A percentile compares a stretch with the other conserved stretches of the same genome.
These are phyloP conservation scores for Auxenochlorella pyrenoidosa DNA, from an alignment of 139 green algal species.

Conservation along the genomic window DNA sequence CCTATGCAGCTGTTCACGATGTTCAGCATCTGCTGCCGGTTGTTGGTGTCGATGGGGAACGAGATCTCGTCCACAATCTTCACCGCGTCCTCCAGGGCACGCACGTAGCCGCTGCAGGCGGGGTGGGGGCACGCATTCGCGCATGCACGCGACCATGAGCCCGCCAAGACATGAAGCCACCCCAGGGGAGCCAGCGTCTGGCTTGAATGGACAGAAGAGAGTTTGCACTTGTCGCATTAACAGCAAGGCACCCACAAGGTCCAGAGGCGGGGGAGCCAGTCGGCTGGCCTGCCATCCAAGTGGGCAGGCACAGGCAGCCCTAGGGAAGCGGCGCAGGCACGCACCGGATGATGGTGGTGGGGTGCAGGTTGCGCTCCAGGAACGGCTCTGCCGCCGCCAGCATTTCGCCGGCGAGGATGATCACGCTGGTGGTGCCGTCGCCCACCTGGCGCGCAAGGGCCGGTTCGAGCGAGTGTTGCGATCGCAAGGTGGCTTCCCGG, in stretches of 20 bases:
- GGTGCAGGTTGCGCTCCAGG: conserved; percentile 95
- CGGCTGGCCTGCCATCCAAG: too few relatives aligned
- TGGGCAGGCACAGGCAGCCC: too few relatives aligned
- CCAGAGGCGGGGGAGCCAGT: too few relatives aligned
- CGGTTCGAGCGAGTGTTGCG: not conserved
- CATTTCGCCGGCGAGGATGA: conserved; percentile 98
- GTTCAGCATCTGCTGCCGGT: conserved; percentile 93
- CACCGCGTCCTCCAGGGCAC: conserved; percentile 90
- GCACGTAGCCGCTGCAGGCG: conserved; percentile 38
- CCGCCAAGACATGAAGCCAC: too few relatives aligned
- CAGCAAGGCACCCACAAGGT: too few relatives aligned
- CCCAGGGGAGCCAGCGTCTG: too few relatives aligned
- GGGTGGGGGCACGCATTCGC: too few relatives aligned
- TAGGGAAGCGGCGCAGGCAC: too few relatives aligned
- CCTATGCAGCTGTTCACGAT: conserved; percentile 96
- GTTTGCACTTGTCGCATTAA: too few relatives aligned
- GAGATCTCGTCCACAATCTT: conserved; percentile 86
- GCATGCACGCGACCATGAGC: too few relatives aligned
- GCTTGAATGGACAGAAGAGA: too few relatives aligned
- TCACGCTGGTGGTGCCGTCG: conserved; percentile 99
- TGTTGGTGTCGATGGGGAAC: conserved; percentile 91
- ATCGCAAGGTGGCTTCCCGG: too few relatives aligned
- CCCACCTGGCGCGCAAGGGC: conserved; percentile 71
- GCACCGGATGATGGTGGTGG: conserved; percentile 92
- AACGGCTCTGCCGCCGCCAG: conserved; percentile 93